Evolutionary conservation across 208 protist genomes (phyloP), one percentile per base, ranked within the genome.

Genomic region (Histomonas meleagridis): DNA sequence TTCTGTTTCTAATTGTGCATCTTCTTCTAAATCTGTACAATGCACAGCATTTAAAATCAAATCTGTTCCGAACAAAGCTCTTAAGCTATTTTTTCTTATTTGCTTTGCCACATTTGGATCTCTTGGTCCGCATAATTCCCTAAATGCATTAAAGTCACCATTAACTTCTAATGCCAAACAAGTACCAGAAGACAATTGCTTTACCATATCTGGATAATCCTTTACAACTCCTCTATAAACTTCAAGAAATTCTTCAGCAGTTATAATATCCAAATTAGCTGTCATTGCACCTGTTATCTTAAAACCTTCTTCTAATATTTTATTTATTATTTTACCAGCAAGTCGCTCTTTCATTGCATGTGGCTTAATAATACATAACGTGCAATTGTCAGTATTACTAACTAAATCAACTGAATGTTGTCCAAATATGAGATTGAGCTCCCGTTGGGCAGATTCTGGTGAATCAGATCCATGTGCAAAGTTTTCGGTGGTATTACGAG

Each of bases 1-100:
- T 55, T 86, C 76, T 51, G 46, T 48, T 86, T 86, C 76, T 51
- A 86, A 46, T 32, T 43, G n/a, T 46, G 76, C 76, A 86, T 86
- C 76, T 86, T 86, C 76, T 86, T 51, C n/a, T 32, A 86, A 40
- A 86, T 86, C 76, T 3, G 76, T 86, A 86, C 76, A 86, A 55
- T 86, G 76, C n/a, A 86, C 46, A 55, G 76, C 76, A 49, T 86
- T 86, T 7, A 65, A 60, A 62, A 91, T 35, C 10, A 91, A 49
- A 91, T 91, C 49, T 32, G 40, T 70, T 35, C 86, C 86, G 48
- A 46, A 91, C 28, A 35, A 43, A 0, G 86, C 86, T 26, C 86
- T 28, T 40, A 91, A 43, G 16, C 40, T 51, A 3, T 51, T 38
- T 91, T 48, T 48, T 48, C 55, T 12, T 49, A 69, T 49, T n/a